These are phyloP conservation scores for Fonsecaea nubica DNA, from an alignment of 2,329 filamentous ascomycete genomes.

Conservation along the genomic window DNA sequence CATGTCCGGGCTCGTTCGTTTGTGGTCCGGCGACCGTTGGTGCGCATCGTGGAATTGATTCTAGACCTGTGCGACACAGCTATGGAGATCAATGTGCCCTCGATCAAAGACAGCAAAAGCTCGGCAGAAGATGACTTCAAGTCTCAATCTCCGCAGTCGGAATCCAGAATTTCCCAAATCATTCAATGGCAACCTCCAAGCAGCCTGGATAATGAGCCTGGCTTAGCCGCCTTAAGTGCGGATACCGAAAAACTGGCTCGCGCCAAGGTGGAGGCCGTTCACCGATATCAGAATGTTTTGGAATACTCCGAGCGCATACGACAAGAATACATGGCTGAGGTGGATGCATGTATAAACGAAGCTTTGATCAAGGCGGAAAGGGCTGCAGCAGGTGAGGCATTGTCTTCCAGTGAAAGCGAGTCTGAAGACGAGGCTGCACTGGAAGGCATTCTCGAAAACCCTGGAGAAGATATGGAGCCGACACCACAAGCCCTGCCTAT, in stretches of 20 bases:
- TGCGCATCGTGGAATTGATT: slow-evolving; percentile 91
- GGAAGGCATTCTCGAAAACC: slow-evolving; percentile 30
- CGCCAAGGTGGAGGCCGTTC: slow-evolving; percentile 89
- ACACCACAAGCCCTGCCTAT: slow-evolving; percentile 19
- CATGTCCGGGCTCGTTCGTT: slow-evolving; percentile 92
- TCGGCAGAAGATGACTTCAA: slow-evolving; percentile 75
- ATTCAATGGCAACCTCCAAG: slow-evolving; percentile 96
- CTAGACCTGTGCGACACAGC: slow-evolving; percentile 96
- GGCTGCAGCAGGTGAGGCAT: slow-evolving; percentile 82
- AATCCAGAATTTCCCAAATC: slow-evolving; percentile 92
- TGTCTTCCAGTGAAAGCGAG: slow-evolving; percentile 60
- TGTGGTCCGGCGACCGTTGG: slow-evolving; percentile 84
- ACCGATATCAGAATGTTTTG: slow-evolving; percentile 88
- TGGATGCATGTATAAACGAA: slow-evolving; percentile 94
- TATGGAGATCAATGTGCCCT: slow-evolving; percentile 90
- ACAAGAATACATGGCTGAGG: slow-evolving; percentile 87
- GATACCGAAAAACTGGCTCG: slow-evolving; percentile 86
- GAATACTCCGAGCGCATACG: slow-evolving; percentile 97
- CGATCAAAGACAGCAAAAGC: slow-evolving; percentile 81
- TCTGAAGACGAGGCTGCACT: slow-evolving; percentile 35
- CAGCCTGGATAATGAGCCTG: slow-evolving; percentile 89
- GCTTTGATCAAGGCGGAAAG: slow-evolving; percentile 87
- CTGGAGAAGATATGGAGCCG: slow-evolving; percentile 28
- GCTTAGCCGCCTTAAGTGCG: slow-evolving; percentile 81
- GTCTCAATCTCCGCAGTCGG: slow-evolving; percentile 93